Percentiles rank a stretch among this genome's conserved stretches.
Conservation (phyloP, 345 rosid genomes). For the Corchorus olitorius region DNA sequence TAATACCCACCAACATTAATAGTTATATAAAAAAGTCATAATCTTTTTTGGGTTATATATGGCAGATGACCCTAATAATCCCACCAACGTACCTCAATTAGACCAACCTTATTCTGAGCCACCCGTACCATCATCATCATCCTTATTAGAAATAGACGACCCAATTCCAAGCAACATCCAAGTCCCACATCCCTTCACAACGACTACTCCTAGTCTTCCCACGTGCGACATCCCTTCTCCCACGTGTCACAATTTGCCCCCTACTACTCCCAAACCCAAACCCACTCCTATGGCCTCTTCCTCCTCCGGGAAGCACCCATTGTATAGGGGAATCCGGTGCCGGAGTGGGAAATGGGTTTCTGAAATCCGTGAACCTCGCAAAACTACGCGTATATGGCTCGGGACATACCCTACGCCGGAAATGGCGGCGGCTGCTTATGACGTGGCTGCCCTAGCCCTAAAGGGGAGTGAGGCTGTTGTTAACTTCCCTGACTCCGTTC, state of each 20-base stretch:
- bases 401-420: slow-evolving; percentile 82
- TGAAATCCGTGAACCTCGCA: slow-evolving; percentile 88
- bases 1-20: not conserved
- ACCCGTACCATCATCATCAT: slow-evolving; percentile 19
- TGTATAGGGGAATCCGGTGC: slow-evolving; percentile 68
- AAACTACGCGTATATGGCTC: slow-evolving; percentile 88
- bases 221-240: slow-evolving; percentile 30
- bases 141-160: slow-evolving; percentile 7
- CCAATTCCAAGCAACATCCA: slow-evolving; percentile 1
- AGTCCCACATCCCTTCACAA: slow-evolving; percentile 22
- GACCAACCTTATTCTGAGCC: slow-evolving; percentile 23
- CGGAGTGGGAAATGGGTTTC: slow-evolving; percentile 93
- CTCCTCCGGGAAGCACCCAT: slow-evolving; percentile 49
- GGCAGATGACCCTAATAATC: slow-evolving; percentile 34
- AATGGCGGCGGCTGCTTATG: slow-evolving; percentile 92
- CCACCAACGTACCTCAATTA: slow-evolving; percentile 33
- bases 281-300: slow-evolving; percentile 13
- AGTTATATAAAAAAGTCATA: not conserved
- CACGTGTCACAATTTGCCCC: not conserved
- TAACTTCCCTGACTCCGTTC: slow-evolving; percentile 62
- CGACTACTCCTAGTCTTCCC: slow-evolving; percentile 23
- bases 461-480: slow-evolving; percentile 65
- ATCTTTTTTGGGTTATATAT: slow-evolving; percentile 8
- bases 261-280: slow-evolving; percentile 8
- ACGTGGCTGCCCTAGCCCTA: slow-evolving; percentile 82